A percentile compares a stretch with the other conserved stretches of the same genome.
phyloP scores from a whole-genome alignment of 345 rosid species.

The Populus pruinosa region DNA sequence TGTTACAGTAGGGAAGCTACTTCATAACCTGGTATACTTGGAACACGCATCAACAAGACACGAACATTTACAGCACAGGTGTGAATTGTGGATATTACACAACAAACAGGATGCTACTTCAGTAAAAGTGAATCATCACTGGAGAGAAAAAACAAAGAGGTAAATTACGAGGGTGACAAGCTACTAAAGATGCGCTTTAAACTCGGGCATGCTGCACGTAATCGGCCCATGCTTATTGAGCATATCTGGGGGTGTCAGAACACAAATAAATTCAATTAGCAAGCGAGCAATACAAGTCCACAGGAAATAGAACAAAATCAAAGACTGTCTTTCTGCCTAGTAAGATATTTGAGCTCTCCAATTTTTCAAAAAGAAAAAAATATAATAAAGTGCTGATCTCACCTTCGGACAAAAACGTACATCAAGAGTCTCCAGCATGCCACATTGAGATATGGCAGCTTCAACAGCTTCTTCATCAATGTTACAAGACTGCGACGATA shows the following conservation, averaged over 20 bases:
- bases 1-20: background rate
- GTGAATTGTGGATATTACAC: background rate
- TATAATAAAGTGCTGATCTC: conserved; percentile 15
- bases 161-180: conserved; percentile 19
- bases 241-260: conserved; percentile 45
- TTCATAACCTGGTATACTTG: conserved; percentile 1
- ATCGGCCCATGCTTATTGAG: conserved; percentile 61
- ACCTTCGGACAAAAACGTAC: conserved; percentile 94
- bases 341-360: background rate
- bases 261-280: background rate
- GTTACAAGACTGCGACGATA: conserved; percentile 56
- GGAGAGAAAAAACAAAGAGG: background rate
- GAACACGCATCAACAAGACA: background rate
- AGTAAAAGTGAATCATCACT: background rate
- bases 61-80: conserved; percentile 7
- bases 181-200: conserved; percentile 81
- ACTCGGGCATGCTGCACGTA: conserved; percentile 66
- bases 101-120: background rate
- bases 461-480: conserved; percentile 71
- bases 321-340: background rate
- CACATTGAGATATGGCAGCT: conserved; percentile 71
- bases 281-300: background rate
- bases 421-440: conserved; percentile 85
- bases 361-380: background rate
- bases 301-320: background rate